These are phyloP conservation scores for Aspergillus saccharolyticus DNA, from an alignment of 495 filamentous ascomycete genomes.

Conservation along the genomic window DNA sequence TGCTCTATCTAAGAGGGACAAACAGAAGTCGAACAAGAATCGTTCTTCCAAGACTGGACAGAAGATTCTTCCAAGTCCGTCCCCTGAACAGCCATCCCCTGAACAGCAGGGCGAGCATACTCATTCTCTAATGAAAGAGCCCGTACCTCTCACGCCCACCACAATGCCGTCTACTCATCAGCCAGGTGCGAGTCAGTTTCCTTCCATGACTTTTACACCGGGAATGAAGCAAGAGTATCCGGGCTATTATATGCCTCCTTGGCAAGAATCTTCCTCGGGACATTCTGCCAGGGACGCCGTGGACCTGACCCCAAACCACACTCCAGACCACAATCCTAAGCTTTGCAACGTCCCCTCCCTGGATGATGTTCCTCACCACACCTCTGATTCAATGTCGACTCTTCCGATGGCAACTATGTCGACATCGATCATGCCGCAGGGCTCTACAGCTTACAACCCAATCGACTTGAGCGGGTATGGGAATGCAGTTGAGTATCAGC, in stretches of 20 bases:
- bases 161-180: neutral
- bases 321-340: no score
- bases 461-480: no score
- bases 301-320: no score
- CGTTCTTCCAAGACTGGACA: neutral
- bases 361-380: constrained; percentile 16
- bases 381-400: neutral
- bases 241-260: no score
- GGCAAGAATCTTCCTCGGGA: no score
- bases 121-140: neutral
- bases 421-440: no score
- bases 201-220: neutral
- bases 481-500: no score
- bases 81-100: neutral
- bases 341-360: constrained; percentile 4
- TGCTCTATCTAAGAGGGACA: constrained; percentile 20
- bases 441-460: no score
- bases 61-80: neutral
- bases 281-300: no score
- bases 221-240: constrained; percentile 14
- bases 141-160: neutral
- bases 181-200: neutral
- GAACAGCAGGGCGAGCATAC: neutral
- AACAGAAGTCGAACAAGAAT: constrained; percentile 14
- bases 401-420: no score